Conservation (phyloP, 108 stramenopile species). For the Ochromonas danica region DNA sequence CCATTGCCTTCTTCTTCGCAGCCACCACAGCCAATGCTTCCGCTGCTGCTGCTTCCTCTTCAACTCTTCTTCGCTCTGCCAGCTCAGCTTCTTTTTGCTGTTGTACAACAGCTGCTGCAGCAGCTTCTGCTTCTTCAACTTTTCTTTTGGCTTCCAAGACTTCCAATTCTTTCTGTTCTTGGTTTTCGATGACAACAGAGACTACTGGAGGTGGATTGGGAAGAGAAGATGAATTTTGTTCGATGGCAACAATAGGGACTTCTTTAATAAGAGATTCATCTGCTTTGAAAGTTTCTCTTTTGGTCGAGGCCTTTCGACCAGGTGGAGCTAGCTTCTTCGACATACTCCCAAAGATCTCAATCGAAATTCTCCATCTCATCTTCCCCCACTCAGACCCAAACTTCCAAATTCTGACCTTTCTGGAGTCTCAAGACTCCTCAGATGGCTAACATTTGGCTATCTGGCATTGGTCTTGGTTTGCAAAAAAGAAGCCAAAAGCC, state of each 20-base stretch:
- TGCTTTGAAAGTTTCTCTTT: background rate
- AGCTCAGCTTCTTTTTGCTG: background rate
- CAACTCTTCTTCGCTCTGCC: background rate
- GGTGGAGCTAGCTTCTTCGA: background rate
- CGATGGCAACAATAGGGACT: background rate
- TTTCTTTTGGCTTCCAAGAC: background rate
- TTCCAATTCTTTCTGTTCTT: background rate
- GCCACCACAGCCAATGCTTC: background rate
- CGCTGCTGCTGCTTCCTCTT: background rate
- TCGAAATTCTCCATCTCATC: too few species aligned
- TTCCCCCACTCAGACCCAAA: too few species aligned
- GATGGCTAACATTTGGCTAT: too few species aligned
- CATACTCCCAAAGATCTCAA: too few species aligned
- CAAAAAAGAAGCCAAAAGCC: background rate
- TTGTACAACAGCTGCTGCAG: background rate
- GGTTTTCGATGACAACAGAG: background rate
- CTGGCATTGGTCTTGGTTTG: background rate
- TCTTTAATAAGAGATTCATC: background rate
- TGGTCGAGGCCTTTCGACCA: background rate
- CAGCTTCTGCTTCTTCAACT: background rate
- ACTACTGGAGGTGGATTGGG: background rate
- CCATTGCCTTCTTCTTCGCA: background rate
- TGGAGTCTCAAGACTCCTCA: too few species aligned
- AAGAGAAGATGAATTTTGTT: background rate
- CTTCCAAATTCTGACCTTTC: too few species aligned